Evolutionary conservation across 805 yeast species (phyloP).

Genomic region (Myxozyma sirexii): DNA sequence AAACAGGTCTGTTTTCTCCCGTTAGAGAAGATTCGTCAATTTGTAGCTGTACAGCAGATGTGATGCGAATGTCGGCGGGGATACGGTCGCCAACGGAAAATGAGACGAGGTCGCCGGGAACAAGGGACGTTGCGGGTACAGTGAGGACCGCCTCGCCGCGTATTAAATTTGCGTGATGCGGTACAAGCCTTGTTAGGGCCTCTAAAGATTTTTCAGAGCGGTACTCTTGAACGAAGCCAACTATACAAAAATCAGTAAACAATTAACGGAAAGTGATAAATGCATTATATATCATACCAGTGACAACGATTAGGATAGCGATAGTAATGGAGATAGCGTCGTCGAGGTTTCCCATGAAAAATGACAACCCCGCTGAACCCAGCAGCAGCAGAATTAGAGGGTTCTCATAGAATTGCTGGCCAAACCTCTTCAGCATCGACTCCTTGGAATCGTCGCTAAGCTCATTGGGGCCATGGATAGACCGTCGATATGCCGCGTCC

Average conservation of each 20-base stretch:
- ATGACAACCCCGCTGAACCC: constrained; percentile 85
- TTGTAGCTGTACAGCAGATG: constrained; percentile 73
- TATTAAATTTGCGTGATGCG: constrained; percentile 92
- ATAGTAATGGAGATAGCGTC: constrained; percentile 93
- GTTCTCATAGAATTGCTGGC: constrained; percentile 82
- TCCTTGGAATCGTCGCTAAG: constrained; percentile 72
- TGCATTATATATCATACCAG: constrained; percentile 42
- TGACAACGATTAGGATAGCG: constrained; percentile 89
- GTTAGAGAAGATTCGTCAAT: constrained; percentile 94
- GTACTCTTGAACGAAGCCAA: constrained; percentile 96
- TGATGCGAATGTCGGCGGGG: constrained; percentile 90
- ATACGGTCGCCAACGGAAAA: constrained; percentile 92
- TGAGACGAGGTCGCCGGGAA: constrained; percentile 93
- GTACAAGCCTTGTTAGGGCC: constrained; percentile 89
- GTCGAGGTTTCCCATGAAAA: constrained; percentile 92
- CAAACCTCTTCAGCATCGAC: constrained; percentile 65
- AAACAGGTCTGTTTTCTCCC: constrained; percentile 91
- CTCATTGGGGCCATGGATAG: constrained; percentile 80
- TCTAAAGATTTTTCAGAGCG: constrained; percentile 92
- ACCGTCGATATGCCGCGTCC: constrained; percentile 72
- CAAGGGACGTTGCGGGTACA: constrained; percentile 83
- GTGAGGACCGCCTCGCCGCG: constrained; percentile 66
- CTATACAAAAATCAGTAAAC: constrained; percentile 41
- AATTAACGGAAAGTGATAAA: background rate
- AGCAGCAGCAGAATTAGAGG: constrained; percentile 85